Evolutionary conservation across 495 filamentous ascomycete species (phyloP).

Genomic region (Aspergillus baeticus): DNA sequence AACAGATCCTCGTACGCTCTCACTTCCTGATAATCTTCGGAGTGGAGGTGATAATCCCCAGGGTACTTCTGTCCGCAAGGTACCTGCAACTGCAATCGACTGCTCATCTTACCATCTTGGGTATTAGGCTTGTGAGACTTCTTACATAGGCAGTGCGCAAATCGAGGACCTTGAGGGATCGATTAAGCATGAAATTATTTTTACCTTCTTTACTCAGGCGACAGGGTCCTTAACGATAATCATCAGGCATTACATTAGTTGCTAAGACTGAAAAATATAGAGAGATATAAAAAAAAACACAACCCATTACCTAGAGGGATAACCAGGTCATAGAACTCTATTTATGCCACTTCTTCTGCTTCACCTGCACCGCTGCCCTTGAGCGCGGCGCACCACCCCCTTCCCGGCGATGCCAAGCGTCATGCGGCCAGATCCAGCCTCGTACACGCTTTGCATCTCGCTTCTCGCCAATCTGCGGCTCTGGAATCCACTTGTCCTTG

Average conservation of each 20-base stretch:
- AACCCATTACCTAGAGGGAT: too few relatives aligned
- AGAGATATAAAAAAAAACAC: too few relatives aligned
- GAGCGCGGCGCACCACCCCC: slow-evolving; percentile 34
- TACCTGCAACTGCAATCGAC: not conserved
- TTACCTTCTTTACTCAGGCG: too few relatives aligned
- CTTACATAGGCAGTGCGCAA: too few relatives aligned
- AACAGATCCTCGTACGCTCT: too few relatives aligned
- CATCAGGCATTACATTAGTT: too few relatives aligned
- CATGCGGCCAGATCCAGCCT: slow-evolving; percentile 84
- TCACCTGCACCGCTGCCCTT: slow-evolving; percentile 19
- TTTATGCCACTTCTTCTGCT: slow-evolving; percentile 39
- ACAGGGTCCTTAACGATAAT: too few relatives aligned
- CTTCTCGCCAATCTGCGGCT: slow-evolving; percentile 77
- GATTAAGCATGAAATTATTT: too few relatives aligned
- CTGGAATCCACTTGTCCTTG: slow-evolving; percentile 85
- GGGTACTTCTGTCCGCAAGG: slow-evolving; percentile 1
- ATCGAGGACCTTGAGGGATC: too few relatives aligned
- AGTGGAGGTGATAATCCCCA: not conserved
- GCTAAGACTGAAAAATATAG: too few relatives aligned
- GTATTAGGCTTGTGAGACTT: too few relatives aligned
- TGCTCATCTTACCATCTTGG: too few relatives aligned
- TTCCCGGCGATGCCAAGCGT: slow-evolving; percentile 60
- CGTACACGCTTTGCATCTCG: slow-evolving; percentile 76
- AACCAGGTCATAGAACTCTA: slow-evolving; percentile 6
- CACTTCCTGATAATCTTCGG: not conserved